These are phyloP conservation scores for Fusarium sp. DNA, from an alignment of 2,329 filamentous ascomycete genomes.

Conservation along the genomic window DNA sequence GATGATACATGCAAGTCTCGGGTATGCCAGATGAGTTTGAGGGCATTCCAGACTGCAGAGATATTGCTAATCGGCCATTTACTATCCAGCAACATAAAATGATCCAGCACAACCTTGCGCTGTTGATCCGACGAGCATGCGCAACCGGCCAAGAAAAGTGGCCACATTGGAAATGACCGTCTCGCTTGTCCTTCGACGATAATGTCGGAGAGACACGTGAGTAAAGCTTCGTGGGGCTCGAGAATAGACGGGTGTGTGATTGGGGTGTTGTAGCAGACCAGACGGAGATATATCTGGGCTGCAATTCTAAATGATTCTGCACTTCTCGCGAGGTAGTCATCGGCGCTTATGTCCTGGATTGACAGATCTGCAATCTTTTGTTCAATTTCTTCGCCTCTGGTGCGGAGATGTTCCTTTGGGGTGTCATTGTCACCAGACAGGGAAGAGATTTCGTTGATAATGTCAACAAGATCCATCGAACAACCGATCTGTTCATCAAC, in stretches of 20 bases:
- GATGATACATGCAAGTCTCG: constrained; percentile 31
- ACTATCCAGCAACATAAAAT: constrained; percentile 41
- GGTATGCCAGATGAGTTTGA: constrained; percentile 44
- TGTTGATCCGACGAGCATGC: constrained; percentile 43
- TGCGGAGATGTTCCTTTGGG: constrained; percentile 21
- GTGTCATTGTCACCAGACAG: constrained; percentile 14
- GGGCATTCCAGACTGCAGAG: constrained; percentile 43
- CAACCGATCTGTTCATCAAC: constrained; percentile 48
- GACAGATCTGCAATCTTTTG: constrained; percentile 14
- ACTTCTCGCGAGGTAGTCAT: constrained; percentile 40
- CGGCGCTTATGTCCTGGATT: background rate
- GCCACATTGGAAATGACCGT: constrained; percentile 48
- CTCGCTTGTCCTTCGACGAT: constrained; percentile 42
- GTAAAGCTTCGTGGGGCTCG: constrained; percentile 29
- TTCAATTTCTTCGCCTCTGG: constrained; percentile 35
- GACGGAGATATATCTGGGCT: constrained; percentile 44
- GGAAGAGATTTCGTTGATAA: constrained; percentile 45
- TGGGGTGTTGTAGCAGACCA: constrained; percentile 41
- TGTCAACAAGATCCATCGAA: constrained; percentile 48
- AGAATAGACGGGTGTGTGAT: constrained; percentile 38
- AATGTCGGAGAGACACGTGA: constrained; percentile 38
- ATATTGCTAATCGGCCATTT: constrained; percentile 49
- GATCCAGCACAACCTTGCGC: constrained; percentile 41
- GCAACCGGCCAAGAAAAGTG: constrained; percentile 46
- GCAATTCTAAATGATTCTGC: constrained; percentile 45